These are phyloP conservation scores for Citrus trifoliata DNA, from an alignment of 345 rosid genomes.

Conservation along the genomic window DNA sequence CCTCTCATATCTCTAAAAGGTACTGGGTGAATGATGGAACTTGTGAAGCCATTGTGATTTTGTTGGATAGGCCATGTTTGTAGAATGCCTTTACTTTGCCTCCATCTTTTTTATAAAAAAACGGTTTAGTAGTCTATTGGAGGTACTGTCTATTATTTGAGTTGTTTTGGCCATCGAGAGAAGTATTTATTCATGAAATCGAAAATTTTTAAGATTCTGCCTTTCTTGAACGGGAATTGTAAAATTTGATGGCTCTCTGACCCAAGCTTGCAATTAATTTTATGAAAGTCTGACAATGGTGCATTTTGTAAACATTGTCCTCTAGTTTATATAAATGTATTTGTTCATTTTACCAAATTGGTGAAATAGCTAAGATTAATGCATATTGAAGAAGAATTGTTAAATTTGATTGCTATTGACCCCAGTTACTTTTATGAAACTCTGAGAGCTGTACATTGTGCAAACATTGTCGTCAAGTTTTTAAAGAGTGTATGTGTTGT, in stretches of 20 bases:
- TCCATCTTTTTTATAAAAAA: no score
- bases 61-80: neutral
- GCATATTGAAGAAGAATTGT: neutral
- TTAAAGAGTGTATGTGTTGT: neutral
- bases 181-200: no score
- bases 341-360: neutral
- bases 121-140: neutral
- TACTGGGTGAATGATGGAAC: neutral
- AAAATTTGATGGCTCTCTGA: no score
- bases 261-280: no score
- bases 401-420: neutral
- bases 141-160: neutral
- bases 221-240: no score
- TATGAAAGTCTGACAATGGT: no score
- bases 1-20: neutral
- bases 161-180: neutral
- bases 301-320: no score
- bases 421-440: neutral
- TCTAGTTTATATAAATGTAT: no score
- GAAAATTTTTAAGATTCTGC: no score
- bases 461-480: neutral
- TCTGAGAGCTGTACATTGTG: neutral
- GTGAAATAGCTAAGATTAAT: neutral
- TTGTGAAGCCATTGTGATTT: neutral
- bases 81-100: neutral